These are phyloP conservation scores for Candida tibetensis DNA, from an alignment of 805 yeast species.

Conservation along the genomic window DNA sequence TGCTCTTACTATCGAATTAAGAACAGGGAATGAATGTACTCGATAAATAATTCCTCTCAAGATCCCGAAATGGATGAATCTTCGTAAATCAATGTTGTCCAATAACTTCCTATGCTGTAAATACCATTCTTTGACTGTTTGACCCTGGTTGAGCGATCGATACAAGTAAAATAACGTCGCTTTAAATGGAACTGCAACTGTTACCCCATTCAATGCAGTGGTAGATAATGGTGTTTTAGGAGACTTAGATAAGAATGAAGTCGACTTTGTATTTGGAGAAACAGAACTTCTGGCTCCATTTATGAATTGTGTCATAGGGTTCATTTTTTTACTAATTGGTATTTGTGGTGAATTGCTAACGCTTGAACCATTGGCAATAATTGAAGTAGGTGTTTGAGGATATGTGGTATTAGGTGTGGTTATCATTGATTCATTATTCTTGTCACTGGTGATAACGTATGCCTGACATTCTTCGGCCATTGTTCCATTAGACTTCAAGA, in stretches of 20 bases:
- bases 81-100: constrained; percentile 70
- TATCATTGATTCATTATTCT: constrained; percentile 3
- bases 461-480: constrained; percentile 84
- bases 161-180: constrained; percentile 70
- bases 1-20: constrained; percentile 38
- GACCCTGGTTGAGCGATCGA: constrained; percentile 74
- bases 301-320: constrained; percentile 6
- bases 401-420: constrained; percentile 11
- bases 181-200: constrained; percentile 52
- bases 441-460: constrained; percentile 56
- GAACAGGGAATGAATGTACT: constrained; percentile 71
- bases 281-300: constrained; percentile 6
- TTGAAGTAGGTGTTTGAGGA: constrained; percentile 8
- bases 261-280: constrained; percentile 10
- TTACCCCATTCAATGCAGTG: constrained; percentile 3
- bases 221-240: constrained; percentile 5
- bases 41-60: constrained; percentile 79
- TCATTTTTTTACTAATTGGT: not conserved
- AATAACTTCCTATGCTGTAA: constrained; percentile 57
- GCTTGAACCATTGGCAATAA: constrained; percentile 5
- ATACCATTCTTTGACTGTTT: constrained; percentile 79
- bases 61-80: constrained; percentile 85
- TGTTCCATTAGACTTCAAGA: constrained; percentile 52
- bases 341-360: constrained; percentile 8
- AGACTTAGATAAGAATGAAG: constrained; percentile 5